Base-by-base conservation (phyloP, 176 grass and related monocot genomes). In the Oryza nivara region DNA sequence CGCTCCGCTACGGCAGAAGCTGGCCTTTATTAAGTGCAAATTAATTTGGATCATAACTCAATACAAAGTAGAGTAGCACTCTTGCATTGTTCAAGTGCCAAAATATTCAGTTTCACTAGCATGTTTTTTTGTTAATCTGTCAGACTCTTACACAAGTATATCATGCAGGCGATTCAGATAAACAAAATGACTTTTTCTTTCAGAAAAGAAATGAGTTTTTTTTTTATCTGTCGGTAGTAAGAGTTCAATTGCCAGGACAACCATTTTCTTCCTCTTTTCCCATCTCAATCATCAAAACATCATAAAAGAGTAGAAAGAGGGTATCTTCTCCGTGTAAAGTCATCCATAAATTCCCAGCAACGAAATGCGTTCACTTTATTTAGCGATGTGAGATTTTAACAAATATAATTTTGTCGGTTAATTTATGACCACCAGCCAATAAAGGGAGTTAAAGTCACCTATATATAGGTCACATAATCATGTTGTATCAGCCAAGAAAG, bases 81-180 rank as follows among this genome's bases (percentile, higher is more conserved):
- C 44, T 6, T 83, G 70, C 23, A 63, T 68, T 61, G 65, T 71
- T 68, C 72, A 71, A 34, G 38, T 76, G 88, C 49, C 40, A 81
- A 80, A 65, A 80, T 30, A 61, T 61, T 61, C 20, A 56, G 4
- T 58, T n/a, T n/a, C 7, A 20, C 17, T 58, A n/a, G 2, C 38
- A 76, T 70, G 77, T 14, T 44, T 8, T 64, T 61, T 11, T 60
- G 7, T 38, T 35, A 35, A 63, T 23, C n/a, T 63, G 58, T 63
- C 54, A 58, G 17, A 58, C 54, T 58, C 15, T 23, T 72, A 45
- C 6, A 72, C 35, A 25, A 72, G 19, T 44, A 44, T 10, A 46
- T 72, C 70, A 22, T 65, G 47, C 11, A 22, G 3, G 44, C 2
- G 3, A 49, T 32, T 74, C 9, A 49, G 22, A 74, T 4, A 51